Base-by-base conservation (phyloP, 345 rosid species). In the Noccaea bulbosa region DNA sequence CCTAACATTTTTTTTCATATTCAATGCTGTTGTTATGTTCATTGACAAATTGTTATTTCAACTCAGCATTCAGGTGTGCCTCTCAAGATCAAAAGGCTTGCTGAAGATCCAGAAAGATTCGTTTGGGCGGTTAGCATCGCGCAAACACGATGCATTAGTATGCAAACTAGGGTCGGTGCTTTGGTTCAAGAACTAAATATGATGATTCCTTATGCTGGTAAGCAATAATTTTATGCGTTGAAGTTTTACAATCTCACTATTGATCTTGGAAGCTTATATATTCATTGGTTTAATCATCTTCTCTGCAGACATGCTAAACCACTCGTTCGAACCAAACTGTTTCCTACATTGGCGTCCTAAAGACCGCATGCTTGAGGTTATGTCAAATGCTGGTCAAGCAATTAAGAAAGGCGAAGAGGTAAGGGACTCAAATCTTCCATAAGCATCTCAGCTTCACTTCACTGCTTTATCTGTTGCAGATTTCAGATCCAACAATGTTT, bases 131-230 rank as follows among this genome's bases (percentile, higher is more conserved):
- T 88, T 70, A 70, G 87, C 59, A 82, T 93, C 22, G 98, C 89
- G n/a, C 93, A 93, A 59, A 83, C 97, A 71, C 84, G 96, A 45
- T 82, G 94, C 79, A 79, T 93, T 49, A 81, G 81, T 82, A 83
- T 91, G 91, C 84, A 85, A 78, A 72, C 90, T 62, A 91, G 98
- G 77, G 70, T 89, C 9, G 97, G 92, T 45, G 94, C 97, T 40
- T 83, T 93, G 44, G 77, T 83, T 75, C 98, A 91, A 84, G 91
- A 93, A 69, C 72, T 89, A 68, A 86, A 93, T 67, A 91, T 93
- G 98, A 64, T 93, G 70, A 77, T 93, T 72, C 96, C 98, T 75
- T 93, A 93, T 83, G 94, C 94, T 73, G 98, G 97, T 93, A 71
- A 79, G 74, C 14, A 69, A 35, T 7, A 20, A 3, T 45, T 14